These are phyloP conservation scores for Spinellus fusiger DNA, from an alignment of 192 early-diverging fungal species.

Conservation along the genomic window DNA sequence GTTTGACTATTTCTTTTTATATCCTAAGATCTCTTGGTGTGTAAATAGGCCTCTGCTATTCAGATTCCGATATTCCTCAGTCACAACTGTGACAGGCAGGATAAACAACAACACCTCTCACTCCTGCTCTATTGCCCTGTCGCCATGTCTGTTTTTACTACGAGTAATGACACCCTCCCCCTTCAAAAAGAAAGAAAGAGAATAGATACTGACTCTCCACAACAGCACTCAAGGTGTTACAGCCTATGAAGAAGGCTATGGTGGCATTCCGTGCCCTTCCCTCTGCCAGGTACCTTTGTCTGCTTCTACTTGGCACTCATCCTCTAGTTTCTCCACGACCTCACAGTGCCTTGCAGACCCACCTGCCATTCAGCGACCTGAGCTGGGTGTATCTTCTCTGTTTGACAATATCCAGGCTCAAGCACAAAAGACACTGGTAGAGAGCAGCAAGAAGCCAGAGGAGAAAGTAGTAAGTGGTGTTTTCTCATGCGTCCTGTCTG, in stretches of 20 bases:
- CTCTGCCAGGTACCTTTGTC: background rate
- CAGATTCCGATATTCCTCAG: background rate
- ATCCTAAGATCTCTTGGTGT: no score
- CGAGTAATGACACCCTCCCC: no score
- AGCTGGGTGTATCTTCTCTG: constrained; percentile 33
- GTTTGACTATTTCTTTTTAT: no score
- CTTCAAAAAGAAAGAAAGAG: background rate
- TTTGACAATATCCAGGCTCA: constrained; percentile 29
- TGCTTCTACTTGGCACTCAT: background rate
- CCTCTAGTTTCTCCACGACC: constrained; percentile 16
- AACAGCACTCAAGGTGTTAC: constrained; percentile 19
- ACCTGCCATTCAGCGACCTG: constrained; percentile 20
- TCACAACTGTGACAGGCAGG: background rate
- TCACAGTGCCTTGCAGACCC: constrained; percentile 13
- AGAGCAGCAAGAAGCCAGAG: constrained; percentile 39
- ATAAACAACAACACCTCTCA: background rate
- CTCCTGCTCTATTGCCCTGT: background rate
- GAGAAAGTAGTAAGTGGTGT: constrained; percentile 43
- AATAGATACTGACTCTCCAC: background rate
- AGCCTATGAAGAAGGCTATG: constrained; percentile 12
- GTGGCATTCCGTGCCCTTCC: constrained; percentile 3
- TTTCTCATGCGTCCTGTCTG: background rate
- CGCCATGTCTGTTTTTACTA: background rate
- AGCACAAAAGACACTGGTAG: constrained; percentile 7
- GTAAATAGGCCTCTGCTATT: no score